phyloP scores from a whole-genome alignment of 2,329 filamentous ascomycete genomes.

The Colletotrichum melonis region DNA sequence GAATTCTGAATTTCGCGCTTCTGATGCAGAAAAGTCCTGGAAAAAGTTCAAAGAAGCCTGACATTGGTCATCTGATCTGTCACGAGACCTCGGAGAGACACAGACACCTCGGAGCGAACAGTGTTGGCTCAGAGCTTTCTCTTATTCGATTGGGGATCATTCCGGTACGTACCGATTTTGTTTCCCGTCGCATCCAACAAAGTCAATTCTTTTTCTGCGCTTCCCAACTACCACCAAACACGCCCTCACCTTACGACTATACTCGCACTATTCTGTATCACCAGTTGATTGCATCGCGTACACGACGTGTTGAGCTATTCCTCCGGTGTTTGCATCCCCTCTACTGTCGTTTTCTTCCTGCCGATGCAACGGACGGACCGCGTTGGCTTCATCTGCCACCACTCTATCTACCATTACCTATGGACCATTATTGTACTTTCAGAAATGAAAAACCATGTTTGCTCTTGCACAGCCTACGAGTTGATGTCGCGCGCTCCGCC shows the following conservation, averaged over 20 bases:
- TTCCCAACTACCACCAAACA: background rate
- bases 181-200: conserved; percentile 18
- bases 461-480: conserved; percentile 9
- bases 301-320: background rate
- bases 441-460: conserved; percentile 19
- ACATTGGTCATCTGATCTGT: conserved; percentile 34
- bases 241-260: background rate
- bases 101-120: conserved; percentile 19
- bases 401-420: background rate
- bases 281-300: background rate
- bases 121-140: background rate
- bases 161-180: conserved; percentile 34
- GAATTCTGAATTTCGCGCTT: conserved; percentile 49
- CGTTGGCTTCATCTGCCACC: background rate
- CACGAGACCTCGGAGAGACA: conserved; percentile 25
- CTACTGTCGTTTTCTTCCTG: background rate
- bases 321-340: background rate
- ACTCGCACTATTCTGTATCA: too few species aligned
- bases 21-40: conserved; percentile 35
- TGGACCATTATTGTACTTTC: conserved; percentile 13
- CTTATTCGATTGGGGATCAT: background rate
- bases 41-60: conserved; percentile 30
- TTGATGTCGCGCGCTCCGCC: background rate
- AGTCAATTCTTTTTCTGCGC: background rate
- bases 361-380: background rate